phyloP scores from a whole-genome alignment of 306 rosid species.

The Rosa rugosa region DNA sequence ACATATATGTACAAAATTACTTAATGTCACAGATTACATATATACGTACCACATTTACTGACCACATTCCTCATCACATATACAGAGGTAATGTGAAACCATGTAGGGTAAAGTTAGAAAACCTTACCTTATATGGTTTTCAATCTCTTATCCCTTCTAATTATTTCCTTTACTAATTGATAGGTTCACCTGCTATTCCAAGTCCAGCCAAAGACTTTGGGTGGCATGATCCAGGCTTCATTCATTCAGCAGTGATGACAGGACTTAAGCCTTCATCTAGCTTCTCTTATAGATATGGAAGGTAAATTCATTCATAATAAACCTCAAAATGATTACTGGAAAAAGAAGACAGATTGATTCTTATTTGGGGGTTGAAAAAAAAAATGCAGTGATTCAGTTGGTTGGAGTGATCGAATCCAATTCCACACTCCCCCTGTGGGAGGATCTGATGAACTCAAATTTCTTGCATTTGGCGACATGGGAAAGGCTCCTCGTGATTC shows the following conservation, averaged over 20 bases:
- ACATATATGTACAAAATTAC: not conserved
- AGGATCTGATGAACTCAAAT: constrained; percentile 59
- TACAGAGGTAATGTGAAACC: too few species aligned
- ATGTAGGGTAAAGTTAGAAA: not conserved
- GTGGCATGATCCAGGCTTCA: constrained; percentile 96
- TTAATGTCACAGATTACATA: too few species aligned
- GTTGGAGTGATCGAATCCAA: constrained; percentile 68
- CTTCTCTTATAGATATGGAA: constrained; percentile 72
- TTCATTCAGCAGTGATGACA: constrained; percentile 82
- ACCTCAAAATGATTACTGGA: not conserved
- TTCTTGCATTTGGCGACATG: constrained; percentile 82
- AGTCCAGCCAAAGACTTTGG: constrained; percentile 96
- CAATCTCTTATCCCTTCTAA: not conserved
- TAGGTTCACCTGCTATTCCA: constrained; percentile 34
- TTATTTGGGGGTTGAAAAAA: not conserved
- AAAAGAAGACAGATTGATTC: not conserved
- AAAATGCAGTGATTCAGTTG: constrained; percentile 54
- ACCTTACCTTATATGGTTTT: not conserved
- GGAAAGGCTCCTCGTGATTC: constrained; percentile 57
- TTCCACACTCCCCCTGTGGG: constrained; percentile 80
- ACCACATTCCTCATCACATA: too few species aligned
- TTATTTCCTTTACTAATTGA: constrained; percentile 3
- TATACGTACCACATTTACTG: too few species aligned
- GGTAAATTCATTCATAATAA: constrained; percentile 30
- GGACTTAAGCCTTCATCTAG: constrained; percentile 65